A percentile compares a stretch with the other conserved stretches of the same genome.
Conservation (phyloP, 2,329 filamentous ascomycete genomes). For the Penicillium concentricum region DNA sequence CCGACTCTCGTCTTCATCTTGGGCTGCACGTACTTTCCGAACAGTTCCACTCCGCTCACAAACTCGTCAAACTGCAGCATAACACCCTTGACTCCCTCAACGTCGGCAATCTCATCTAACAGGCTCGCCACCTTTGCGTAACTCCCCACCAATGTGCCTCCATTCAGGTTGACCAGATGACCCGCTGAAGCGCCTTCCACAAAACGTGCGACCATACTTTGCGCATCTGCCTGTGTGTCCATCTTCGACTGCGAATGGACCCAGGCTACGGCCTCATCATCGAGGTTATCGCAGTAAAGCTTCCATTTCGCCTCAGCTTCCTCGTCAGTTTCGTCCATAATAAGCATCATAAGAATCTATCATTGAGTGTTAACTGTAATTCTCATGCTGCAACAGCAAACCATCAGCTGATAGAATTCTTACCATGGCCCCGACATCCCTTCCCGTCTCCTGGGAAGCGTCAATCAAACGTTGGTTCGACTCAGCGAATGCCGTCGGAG, state of each 20-base stretch:
- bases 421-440: neutral
- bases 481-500: neutral
- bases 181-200: neutral
- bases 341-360: neutral
- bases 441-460: neutral
- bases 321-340: neutral
- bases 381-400: neutral
- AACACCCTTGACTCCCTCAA: neutral
- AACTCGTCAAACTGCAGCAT: neutral
- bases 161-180: neutral
- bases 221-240: neutral
- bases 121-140: neutral
- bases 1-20: neutral
- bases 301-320: neutral
- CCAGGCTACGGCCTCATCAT: neutral
- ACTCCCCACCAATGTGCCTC: neutral
- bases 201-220: neutral
- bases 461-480: neutral
- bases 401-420: neutral
- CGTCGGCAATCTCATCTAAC: neutral
- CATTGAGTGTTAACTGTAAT: neutral
- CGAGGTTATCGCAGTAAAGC: neutral
- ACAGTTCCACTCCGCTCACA: neutral
- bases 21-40: neutral
- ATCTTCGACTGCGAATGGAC: neutral